Evolutionary conservation across 106 monocot genomes (phyloP), one percentile per base, ranked within the genome.

Genomic region (Vanilla planifolia): DNA sequence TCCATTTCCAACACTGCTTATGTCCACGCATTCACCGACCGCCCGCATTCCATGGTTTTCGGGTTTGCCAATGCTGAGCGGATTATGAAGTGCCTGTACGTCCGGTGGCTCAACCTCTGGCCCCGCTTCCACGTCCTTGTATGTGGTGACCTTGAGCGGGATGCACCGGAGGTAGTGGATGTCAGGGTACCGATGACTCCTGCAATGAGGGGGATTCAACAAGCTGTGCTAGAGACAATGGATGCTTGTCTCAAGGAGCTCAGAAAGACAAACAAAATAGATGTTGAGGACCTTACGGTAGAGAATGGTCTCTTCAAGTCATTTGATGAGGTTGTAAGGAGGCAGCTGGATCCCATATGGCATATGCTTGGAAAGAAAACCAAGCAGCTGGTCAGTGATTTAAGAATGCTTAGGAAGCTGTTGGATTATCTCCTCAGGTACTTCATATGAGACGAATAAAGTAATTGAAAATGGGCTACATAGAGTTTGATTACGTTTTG

Each of bases 261-360:
- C 57, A 71, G 88, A 76, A 67, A 59, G 79, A 79, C 91, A 22
- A 98, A 98, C 53, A 98, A 98, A 69, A 88, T 98, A 8, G 98
- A 98, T 51, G 98, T 98, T 7, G 98, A 98, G 30, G 98, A 98
- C 48, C 72, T 98, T 34, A 98, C 98, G 0, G 79, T 92, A 16
- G 92, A 92, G 77, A 98, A 85, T 59, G 98, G 98, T 8, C 64
- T 98, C 41, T 98, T 98, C 70, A 98, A 98, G 77, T 98, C 92
- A 15, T 98, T 98, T 17, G 98, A 98, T 73, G 92, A 98, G 70
- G 92, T 98, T 37, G 88, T 98, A 21, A 68, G 98, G 60, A 60
- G 85, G 62, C 92, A 98, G 77, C 92, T 98, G 0, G 98, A 98
- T 65, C 98, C 98, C 5, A 92, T 98, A 25, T 98, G 98, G 98